phyloP scores from a whole-genome alignment of 306 rosid species.

The Acacia acuminata region DNA sequence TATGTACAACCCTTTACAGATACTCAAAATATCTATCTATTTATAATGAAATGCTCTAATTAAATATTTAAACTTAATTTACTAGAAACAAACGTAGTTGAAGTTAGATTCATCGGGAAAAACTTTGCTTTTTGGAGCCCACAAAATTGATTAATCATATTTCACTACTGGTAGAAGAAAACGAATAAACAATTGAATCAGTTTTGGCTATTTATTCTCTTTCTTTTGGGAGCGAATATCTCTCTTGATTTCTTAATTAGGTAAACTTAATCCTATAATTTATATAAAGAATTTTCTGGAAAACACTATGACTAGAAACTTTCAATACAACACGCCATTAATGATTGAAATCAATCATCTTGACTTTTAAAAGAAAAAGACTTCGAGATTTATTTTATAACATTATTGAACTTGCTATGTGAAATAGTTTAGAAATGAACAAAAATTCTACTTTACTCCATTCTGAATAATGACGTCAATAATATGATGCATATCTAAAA shows the following conservation, averaged over 20 bases:
- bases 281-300: constrained; percentile 1
- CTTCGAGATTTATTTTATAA: neutral
- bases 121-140: neutral
- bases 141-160: neutral
- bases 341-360: neutral
- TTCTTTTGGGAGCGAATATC: neutral
- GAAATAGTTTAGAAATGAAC: neutral
- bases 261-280: neutral
- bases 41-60: neutral
- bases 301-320: neutral
- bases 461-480: neutral
- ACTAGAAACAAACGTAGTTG: neutral
- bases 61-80: neutral
- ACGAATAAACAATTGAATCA: neutral
- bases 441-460: neutral
- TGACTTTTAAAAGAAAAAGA: neutral
- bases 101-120: neutral
- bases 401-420: neutral
- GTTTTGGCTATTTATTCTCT: neutral
- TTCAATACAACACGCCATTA: constrained; percentile 3
- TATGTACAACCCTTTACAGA: neutral
- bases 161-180: neutral
- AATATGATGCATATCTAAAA: too few species aligned
- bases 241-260: neutral
- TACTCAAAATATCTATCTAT: neutral